These are phyloP conservation scores for Stenogyne calaminthoides DNA, from an alignment of 305 asterid species.

Conservation along the genomic window DNA sequence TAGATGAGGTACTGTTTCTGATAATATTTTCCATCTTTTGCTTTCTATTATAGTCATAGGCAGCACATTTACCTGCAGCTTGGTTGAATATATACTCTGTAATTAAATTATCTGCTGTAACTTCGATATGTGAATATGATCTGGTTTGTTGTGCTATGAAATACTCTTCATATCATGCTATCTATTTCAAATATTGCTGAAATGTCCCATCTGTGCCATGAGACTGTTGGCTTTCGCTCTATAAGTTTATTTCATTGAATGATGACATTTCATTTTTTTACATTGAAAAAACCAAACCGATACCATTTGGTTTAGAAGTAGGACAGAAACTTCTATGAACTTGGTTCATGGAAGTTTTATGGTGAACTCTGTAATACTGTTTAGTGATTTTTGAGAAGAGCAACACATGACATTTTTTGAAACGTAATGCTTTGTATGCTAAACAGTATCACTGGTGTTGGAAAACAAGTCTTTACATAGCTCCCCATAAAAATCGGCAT, in stretches of 20 bases:
- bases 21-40: slow-evolving; percentile 20
- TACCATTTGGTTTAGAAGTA: too few species aligned
- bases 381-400: too few species aligned
- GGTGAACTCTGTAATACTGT: too few species aligned
- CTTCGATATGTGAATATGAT: slow-evolving; percentile 29
- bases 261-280: too few species aligned
- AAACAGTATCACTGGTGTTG: slow-evolving; percentile 14
- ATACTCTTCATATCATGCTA: slow-evolving; percentile 1
- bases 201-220: neutral
- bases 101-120: slow-evolving; percentile 32
- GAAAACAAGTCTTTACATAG: slow-evolving; percentile 71
- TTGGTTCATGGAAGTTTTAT: too few species aligned
- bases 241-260: too few species aligned
- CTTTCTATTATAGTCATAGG: slow-evolving; percentile 24
- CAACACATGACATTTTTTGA: too few species aligned
- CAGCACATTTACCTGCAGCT: slow-evolving; percentile 31
- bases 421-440: too few species aligned
- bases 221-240: neutral
- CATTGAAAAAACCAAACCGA: too few species aligned
- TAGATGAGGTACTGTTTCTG: neutral
- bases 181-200: neutral
- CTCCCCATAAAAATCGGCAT: slow-evolving; percentile 68
- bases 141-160: slow-evolving; percentile 1
- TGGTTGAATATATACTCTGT: slow-evolving; percentile 28
- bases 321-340: too few species aligned